Percentiles rank a stretch among this genome's conserved stretches.
Evolutionary conservation across 805 yeast genomes (phyloP).

Genomic region (Pichia exigua): DNA sequence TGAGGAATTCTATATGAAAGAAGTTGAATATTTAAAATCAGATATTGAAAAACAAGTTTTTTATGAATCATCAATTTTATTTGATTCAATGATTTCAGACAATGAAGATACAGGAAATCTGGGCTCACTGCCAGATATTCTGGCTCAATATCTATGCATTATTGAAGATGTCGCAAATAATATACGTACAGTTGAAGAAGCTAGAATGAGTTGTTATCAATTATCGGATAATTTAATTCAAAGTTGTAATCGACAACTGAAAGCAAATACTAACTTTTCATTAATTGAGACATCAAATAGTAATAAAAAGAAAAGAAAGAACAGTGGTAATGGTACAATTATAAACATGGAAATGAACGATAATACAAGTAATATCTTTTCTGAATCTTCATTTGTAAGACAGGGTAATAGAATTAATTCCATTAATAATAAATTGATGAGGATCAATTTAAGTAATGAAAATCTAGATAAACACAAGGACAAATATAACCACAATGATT

Average conservation of each 20-base stretch:
- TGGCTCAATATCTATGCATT: constrained; percentile 5
- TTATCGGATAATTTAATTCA: constrained; percentile 3
- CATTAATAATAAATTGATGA: constrained; percentile 12
- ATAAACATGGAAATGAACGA: neutral
- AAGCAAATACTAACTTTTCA: neutral
- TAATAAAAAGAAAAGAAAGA: neutral
- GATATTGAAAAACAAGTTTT: constrained; percentile 46
- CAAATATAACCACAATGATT: neutral
- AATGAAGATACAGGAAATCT: neutral
- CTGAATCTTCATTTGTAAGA: constrained; percentile 3
- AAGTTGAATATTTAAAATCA: constrained; percentile 37
- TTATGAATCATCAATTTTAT: constrained; percentile 45
- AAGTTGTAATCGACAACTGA: constrained; percentile 1
- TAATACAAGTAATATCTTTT: neutral
- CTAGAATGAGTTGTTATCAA: constrained; percentile 3
- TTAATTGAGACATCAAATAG: neutral
- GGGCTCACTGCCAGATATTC: neutral
- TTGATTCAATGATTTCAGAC: constrained; percentile 34
- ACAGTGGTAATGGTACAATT: neutral
- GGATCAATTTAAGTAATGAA: constrained; percentile 7
- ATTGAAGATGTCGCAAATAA: constrained; percentile 4
- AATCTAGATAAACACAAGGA: neutral
- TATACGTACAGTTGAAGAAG: constrained; percentile 4
- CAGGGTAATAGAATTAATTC: constrained; percentile 12
- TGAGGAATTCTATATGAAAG: constrained; percentile 33